A percentile compares a stretch with the other conserved stretches of the same genome.
Conservation (phyloP, 345 rosid genomes). For the Angophora floribunda region DNA sequence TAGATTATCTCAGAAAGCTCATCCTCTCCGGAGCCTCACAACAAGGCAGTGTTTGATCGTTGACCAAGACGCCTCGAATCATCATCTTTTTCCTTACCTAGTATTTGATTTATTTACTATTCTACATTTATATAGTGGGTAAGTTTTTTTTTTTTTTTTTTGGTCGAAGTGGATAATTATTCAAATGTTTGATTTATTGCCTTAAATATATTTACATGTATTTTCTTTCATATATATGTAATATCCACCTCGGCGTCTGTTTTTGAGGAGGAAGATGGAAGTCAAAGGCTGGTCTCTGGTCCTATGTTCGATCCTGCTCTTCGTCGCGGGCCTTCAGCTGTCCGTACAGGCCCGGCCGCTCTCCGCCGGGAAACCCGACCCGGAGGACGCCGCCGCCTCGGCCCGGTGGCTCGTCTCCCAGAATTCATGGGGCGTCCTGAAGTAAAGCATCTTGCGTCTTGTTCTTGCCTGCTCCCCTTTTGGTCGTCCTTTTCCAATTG, state of each 20-base stretch:
- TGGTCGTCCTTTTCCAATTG: neutral
- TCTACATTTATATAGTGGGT: neutral
- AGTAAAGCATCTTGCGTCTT: constrained; percentile 13
- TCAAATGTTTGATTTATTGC: neutral
- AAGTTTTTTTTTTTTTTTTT: too few relatives aligned
- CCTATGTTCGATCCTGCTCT: neutral
- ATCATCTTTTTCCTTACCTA: neutral
- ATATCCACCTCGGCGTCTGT: neutral
- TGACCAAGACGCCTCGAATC: neutral
- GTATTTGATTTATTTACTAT: too few relatives aligned
- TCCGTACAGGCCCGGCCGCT: constrained; percentile 35
- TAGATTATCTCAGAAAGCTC: neutral
- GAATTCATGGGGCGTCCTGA: constrained; percentile 80
- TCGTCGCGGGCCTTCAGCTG: neutral
- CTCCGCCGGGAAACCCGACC: constrained; percentile 43
- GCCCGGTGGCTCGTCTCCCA: constrained; percentile 90
- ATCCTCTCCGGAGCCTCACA: neutral
- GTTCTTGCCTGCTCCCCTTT: neutral
- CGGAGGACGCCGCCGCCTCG: constrained; percentile 34
- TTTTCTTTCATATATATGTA: neutral
- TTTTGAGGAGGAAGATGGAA: neutral
- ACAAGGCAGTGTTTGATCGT: neutral
- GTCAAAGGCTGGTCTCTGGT: neutral
- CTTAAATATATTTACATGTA: neutral
- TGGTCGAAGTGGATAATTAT: neutral